These are phyloP conservation scores for Calonectria montana DNA, from an alignment of 2,329 filamentous ascomycete species.

Conservation along the genomic window DNA sequence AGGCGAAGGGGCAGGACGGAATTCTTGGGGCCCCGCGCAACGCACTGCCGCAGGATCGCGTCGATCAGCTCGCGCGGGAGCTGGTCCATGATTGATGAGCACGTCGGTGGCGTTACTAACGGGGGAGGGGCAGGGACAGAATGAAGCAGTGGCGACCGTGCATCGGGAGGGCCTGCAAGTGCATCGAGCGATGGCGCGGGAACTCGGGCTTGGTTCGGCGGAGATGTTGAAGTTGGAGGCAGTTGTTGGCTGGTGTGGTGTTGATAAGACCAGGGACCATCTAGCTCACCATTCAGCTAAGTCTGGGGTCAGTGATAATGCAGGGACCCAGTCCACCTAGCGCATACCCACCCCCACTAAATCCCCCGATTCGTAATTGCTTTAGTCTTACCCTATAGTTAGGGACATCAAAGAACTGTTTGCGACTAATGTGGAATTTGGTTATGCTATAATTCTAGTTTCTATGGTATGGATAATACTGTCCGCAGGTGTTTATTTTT, in stretches of 20 bases:
- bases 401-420: too few species aligned
- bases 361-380: background rate
- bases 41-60: constrained; percentile 57
- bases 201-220: background rate
- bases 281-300: background rate
- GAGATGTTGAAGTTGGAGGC: background rate
- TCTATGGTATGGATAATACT: background rate
- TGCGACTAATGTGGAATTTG: too few species aligned
- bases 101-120: constrained; percentile 7
- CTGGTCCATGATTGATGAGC: constrained; percentile 54
- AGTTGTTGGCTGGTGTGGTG: constrained; percentile 3
- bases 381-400: background rate
- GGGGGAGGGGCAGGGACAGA: constrained; percentile 20
- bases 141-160: constrained; percentile 18
- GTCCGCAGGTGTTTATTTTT: too few species aligned
- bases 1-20: constrained; percentile 57
- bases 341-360: constrained; percentile 11
- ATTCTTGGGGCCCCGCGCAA: constrained; percentile 58
- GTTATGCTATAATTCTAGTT: background rate
- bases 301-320: constrained; percentile 1
- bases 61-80: constrained; percentile 62
- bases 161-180: constrained; percentile 18
- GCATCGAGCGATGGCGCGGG: constrained; percentile 1
- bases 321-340: constrained; percentile 14
- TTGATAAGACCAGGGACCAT: constrained; percentile 24